Conservation (phyloP, 2,329 filamentous ascomycete genomes). For the Torrubiella hemipterigena region DNA sequence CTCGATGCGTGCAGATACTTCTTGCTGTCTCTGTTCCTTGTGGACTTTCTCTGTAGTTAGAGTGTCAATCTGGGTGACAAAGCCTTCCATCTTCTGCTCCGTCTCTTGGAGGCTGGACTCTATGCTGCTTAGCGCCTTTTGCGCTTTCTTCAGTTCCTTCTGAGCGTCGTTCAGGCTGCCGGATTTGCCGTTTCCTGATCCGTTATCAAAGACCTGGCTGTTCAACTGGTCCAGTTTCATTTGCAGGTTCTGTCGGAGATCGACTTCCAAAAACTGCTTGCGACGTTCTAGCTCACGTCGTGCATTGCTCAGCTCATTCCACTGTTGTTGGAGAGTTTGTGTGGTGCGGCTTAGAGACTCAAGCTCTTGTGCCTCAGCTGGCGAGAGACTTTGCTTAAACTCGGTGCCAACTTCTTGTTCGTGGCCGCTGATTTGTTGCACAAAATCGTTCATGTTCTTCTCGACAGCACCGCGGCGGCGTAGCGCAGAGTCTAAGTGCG, state of each 20-base stretch:
- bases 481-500: slow-evolving; percentile 59
- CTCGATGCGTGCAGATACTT: slow-evolving; percentile 66
- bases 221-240: slow-evolving; percentile 84
- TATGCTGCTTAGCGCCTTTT: slow-evolving; percentile 24
- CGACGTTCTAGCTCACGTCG: slow-evolving; percentile 67
- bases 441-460: slow-evolving; percentile 61
- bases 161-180: slow-evolving; percentile 64
- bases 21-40: slow-evolving; percentile 61
- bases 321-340: slow-evolving; percentile 64
- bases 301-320: slow-evolving; percentile 60
- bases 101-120: slow-evolving; percentile 60
- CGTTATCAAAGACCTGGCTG: slow-evolving; percentile 58
- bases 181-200: slow-evolving; percentile 43
- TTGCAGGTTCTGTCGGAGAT: slow-evolving; percentile 79
- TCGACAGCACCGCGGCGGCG: slow-evolving; percentile 57
- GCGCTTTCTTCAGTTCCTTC: slow-evolving; percentile 40
- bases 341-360: slow-evolving; percentile 57
- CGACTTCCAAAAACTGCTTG: slow-evolving; percentile 75
- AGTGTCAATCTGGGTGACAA: slow-evolving; percentile 38
- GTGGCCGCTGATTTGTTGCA: slow-evolving; percentile 63
- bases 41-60: slow-evolving; percentile 45
- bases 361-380: slow-evolving; percentile 71
- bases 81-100: slow-evolving; percentile 55
- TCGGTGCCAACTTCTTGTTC: slow-evolving; percentile 72
- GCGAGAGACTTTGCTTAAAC: slow-evolving; percentile 81